These are phyloP conservation scores for Xylariomycetidae sp. DNA, from an alignment of 2,329 filamentous ascomycete species.

Conservation along the genomic window DNA sequence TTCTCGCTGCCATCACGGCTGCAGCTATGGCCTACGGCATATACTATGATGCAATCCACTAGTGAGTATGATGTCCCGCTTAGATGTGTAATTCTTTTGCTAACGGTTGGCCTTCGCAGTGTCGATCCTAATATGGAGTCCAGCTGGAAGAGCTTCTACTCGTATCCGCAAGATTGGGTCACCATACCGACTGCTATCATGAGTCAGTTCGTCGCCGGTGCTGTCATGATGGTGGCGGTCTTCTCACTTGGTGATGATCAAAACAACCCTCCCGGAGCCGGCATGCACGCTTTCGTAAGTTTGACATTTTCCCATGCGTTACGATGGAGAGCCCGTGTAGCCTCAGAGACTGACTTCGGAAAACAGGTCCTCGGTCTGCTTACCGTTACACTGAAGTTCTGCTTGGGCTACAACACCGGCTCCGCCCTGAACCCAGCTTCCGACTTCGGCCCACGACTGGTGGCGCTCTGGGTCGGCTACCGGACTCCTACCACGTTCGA, in stretches of 20 bases:
- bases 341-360: not conserved
- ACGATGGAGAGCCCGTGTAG: too few species aligned
- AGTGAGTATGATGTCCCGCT: too few species aligned
- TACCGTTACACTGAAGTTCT: slow-evolving; percentile 30
- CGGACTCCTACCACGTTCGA: slow-evolving; percentile 21
- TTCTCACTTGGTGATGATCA: slow-evolving; percentile 32
- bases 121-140: too few species aligned
- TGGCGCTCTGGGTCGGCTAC: slow-evolving; percentile 13
- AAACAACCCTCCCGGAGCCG: slow-evolving; percentile 32
- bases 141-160: slow-evolving; percentile 31
- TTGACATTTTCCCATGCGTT: too few species aligned
- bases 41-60: slow-evolving; percentile 25
- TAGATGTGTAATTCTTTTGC: too few species aligned
- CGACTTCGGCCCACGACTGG: slow-evolving; percentile 29
- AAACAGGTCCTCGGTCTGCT: slow-evolving; percentile 31
- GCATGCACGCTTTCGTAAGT: slow-evolving; percentile 30
- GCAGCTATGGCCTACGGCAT: slow-evolving; percentile 26
- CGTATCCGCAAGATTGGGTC: slow-evolving; percentile 26
- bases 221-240: slow-evolving; percentile 31
- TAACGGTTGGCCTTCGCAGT: too few species aligned
- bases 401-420: slow-evolving; percentile 32
- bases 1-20: slow-evolving; percentile 25
- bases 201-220: slow-evolving; percentile 30
- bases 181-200: slow-evolving; percentile 25
- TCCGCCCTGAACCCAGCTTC: slow-evolving; percentile 33